A percentile compares a stretch with the other conserved stretches of the same genome.
These are phyloP conservation scores for Canariomyces notabilis DNA, from an alignment of 2,329 filamentous ascomycete genomes.

Conservation along the genomic window DNA sequence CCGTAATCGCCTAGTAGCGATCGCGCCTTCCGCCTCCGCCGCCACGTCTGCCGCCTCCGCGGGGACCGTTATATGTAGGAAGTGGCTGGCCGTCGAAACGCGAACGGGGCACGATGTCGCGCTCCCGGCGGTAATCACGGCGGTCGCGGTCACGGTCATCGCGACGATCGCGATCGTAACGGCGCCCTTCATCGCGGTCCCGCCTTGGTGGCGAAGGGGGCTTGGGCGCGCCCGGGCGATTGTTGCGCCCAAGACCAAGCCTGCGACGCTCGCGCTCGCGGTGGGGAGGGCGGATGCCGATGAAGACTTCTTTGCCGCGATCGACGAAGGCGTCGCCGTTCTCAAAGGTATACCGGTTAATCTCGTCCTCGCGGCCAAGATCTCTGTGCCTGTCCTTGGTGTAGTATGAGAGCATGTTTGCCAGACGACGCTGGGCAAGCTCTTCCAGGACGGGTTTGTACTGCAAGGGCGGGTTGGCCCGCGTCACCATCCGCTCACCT, in stretches of 20 bases:
- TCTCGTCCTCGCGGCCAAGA: conserved; percentile 47
- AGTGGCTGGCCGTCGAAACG: conserved; percentile 24
- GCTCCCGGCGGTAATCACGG: background rate
- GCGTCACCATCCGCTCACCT: conserved; percentile 32
- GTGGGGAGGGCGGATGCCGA: conserved; percentile 57
- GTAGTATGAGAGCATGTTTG: conserved; percentile 48
- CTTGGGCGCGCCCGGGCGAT: conserved; percentile 3
- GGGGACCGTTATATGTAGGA: conserved; percentile 18
- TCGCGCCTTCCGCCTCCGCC: conserved; percentile 10
- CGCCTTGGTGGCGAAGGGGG: conserved; percentile 9
- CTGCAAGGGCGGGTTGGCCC: conserved; percentile 37
- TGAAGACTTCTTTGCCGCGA: conserved; percentile 64
- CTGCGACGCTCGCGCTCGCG: conserved; percentile 41
- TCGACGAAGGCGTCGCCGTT: conserved; percentile 62
- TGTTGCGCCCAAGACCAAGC: conserved; percentile 30
- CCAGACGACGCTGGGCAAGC: conserved; percentile 60
- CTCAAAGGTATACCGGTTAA: conserved; percentile 71
- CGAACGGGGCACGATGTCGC: conserved; percentile 20
- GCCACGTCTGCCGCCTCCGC: conserved; percentile 8
- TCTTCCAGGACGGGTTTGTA: conserved; percentile 58
- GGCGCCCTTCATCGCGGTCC: conserved; percentile 3
- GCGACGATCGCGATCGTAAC: background rate
- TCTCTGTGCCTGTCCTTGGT: conserved; percentile 37
- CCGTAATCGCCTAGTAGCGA: background rate
- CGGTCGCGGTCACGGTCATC: conserved; percentile 1